These are phyloP conservation scores for Mortierella antarctica DNA, from an alignment of 192 early-diverging fungal genomes.

Conservation along the genomic window DNA sequence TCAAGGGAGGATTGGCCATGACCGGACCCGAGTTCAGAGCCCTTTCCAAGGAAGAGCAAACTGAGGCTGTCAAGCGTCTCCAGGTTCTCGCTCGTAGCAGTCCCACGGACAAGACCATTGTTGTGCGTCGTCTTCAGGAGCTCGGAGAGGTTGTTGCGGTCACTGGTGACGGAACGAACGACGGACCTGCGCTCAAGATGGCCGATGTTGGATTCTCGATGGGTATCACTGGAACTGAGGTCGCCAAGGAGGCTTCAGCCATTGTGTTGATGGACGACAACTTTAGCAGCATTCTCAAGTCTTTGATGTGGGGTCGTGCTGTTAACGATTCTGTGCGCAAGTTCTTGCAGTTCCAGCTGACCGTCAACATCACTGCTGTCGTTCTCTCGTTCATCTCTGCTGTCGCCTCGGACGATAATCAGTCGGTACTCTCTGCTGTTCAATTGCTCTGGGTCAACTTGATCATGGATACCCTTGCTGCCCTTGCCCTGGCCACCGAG, in stretches of 20 bases:
- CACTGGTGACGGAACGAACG: constrained; percentile 88
- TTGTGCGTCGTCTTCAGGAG: constrained; percentile 79
- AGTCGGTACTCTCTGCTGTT: constrained; percentile 84
- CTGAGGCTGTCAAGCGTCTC: constrained; percentile 71
- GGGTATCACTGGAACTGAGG: constrained; percentile 90
- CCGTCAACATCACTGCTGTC: constrained; percentile 84
- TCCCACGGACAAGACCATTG: constrained; percentile 88
- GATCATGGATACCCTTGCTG: constrained; percentile 94
- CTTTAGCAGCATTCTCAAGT: constrained; percentile 83
- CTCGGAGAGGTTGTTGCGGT: constrained; percentile 75
- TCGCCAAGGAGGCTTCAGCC: constrained; percentile 83
- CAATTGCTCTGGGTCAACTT: constrained; percentile 95
- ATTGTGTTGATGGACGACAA: constrained; percentile 92
- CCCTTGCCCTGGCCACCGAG: constrained; percentile 90
- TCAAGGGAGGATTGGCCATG: constrained; percentile 77
- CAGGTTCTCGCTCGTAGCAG: constrained; percentile 90
- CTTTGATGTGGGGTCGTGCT: constrained; percentile 82
- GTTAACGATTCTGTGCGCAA: constrained; percentile 86
- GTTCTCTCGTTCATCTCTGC: constrained; percentile 75
- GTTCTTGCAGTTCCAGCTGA: constrained; percentile 87
- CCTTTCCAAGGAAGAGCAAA: constrained; percentile 70
- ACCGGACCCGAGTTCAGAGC: constrained; percentile 83
- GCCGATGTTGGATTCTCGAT: constrained; percentile 93
- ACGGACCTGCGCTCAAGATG: constrained; percentile 85
- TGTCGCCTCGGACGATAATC: constrained; percentile 68